These are phyloP conservation scores for Boletus speciosus DNA, from an alignment of 768 basidiomycete species.

Conservation along the genomic window DNA sequence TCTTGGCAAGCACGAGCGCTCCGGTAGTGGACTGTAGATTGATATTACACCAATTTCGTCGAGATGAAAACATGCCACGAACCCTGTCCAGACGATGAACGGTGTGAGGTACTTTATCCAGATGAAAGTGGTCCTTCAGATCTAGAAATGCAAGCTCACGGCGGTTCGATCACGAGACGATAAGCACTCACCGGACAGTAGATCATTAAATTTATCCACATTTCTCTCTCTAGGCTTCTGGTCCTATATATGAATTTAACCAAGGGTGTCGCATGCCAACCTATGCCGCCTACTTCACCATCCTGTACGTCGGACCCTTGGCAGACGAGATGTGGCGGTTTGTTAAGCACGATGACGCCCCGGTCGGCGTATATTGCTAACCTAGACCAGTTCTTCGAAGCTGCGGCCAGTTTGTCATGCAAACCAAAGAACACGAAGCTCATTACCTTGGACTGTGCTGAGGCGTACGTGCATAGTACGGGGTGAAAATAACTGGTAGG, in stretches of 20 bases:
- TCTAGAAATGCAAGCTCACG: conserved; percentile 20
- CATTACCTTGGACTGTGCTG: conserved; percentile 22
- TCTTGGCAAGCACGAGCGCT: conserved; percentile 52
- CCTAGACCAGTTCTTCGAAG: conserved; percentile 31
- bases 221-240: conserved; percentile 22
- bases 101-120: conserved; percentile 40
- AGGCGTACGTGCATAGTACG: conserved; percentile 16
- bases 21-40: conserved; percentile 56
- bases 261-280: not conserved
- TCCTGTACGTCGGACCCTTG: conserved; percentile 38
- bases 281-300: conserved; percentile 16
- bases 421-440: not conserved
- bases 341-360: conserved; percentile 53
- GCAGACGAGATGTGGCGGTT: conserved; percentile 56
- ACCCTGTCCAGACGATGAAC: conserved; percentile 72
- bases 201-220: conserved; percentile 34
- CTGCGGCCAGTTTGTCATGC: not conserved
- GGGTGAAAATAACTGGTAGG: not conserved
- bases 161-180: conserved; percentile 2
- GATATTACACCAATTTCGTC: not conserved
- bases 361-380: conserved; percentile 51
- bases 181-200: conserved; percentile 33
- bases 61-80: not conserved
- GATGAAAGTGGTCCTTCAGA: conserved; percentile 28
- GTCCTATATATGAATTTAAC: conserved; percentile 9